Percentiles rank a stretch among this genome's conserved stretches.
phyloP scores from a whole-genome alignment of 441 rosid species.

The Euphorbia celastroides region DNA sequence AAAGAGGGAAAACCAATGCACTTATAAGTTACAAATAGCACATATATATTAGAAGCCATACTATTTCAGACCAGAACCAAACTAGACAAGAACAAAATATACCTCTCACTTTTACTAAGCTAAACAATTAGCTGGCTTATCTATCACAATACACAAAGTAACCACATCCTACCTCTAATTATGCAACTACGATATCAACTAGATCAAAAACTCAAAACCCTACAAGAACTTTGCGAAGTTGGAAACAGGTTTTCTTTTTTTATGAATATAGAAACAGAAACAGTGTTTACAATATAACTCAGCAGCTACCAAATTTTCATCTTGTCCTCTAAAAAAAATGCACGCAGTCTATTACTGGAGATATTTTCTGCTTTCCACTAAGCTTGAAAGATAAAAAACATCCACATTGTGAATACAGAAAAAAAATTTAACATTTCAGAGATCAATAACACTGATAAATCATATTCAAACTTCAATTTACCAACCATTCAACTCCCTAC shows the following conservation, averaged over 20 bases:
- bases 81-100: neutral
- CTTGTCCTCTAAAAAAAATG: neutral
- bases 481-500: neutral
- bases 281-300: neutral
- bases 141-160: neutral
- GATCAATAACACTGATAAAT: neutral
- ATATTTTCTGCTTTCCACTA: neutral
- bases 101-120: neutral
- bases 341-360: neutral
- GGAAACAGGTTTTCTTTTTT: neutral
- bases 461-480: constrained; percentile 6
- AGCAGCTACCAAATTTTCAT: neutral
- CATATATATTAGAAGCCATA: neutral
- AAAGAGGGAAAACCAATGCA: neutral
- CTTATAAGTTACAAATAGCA: neutral
- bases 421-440: neutral
- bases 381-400: neutral
- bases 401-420: neutral
- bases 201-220: neutral
- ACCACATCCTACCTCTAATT: neutral
- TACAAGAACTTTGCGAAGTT: neutral
- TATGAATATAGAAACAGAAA: neutral
- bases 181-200: neutral
- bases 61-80: neutral
- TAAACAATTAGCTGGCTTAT: neutral